Evolutionary conservation across 1,284 basidiomycete genomes (phyloP), one percentile per base, ranked within the genome.

Genomic region (Kwoniella shivajii): DNA sequence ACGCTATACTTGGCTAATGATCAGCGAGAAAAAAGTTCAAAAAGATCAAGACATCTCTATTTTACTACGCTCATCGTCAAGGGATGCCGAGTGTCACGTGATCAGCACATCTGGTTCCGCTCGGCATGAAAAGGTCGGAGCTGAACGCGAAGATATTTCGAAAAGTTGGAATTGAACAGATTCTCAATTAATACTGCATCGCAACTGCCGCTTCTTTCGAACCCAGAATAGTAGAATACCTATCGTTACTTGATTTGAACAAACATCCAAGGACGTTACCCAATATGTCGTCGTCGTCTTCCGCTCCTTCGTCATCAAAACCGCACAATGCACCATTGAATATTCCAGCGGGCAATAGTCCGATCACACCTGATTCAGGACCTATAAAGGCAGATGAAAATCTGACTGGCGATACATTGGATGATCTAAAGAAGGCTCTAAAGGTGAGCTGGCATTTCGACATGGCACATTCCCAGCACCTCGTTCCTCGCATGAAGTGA

Each of bases 271-370:
- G 11, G n/a, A 13, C 38, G 20, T 18, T 18, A 20, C 11, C 11
- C 20, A 24, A 30, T 18, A 10, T 24, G 20, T 3, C 24, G 11
- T 38, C 47, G 10, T 18, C 36, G 6, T 27, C 38, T 5, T 46
- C 51, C 18, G 16, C 46, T 22, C n/a, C 31, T 16, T 42, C 51
- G 18, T 30, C 39, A 27, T 51, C 50, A 5, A 61, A 57, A 34
- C 22, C 47, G 3, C 14, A 27, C 30, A 50, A 45, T n/a, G 43
- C 56, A 10, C 52, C 56, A 5, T 43, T 61, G 18, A 63, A 60
- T 24, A 63, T 63, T 16, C 58, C 61, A 18, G 49, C 58, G 14
- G 61, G 61, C 4, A 60, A 63, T 31, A 57, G 58, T 38, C 52
- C 47, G 22, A 60, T 63, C 55, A 57, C 61, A 24, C 56, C 56